These are phyloP conservation scores for Linanthus parryae DNA, from an alignment of 148 eudicot genomes.

Conservation along the genomic window DNA sequence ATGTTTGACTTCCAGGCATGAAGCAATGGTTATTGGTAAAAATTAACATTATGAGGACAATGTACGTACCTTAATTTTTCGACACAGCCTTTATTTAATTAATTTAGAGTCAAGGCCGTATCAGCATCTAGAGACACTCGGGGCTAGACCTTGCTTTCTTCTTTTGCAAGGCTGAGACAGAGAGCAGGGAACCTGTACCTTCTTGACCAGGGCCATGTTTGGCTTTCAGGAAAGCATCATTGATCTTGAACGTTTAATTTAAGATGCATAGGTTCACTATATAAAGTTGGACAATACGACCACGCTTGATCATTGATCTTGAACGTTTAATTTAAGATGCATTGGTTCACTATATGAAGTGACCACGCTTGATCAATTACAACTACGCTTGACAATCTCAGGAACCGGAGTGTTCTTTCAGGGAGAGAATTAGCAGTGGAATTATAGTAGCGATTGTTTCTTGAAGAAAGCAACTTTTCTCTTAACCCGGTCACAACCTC, in stretches of 20 bases:
- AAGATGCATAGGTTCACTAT: neutral
- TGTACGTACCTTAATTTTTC: no score
- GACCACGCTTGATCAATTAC: constrained; percentile 2
- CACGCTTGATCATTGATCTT: constrained; percentile 7
- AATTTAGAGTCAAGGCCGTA: constrained; percentile 74
- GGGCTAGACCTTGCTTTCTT: constrained; percentile 71
- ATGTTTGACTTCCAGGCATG: no score
- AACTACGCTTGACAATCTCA: constrained; percentile 76
- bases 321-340: neutral
- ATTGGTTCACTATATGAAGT: neutral
- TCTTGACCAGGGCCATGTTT: constrained; percentile 93
- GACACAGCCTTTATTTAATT: no score
- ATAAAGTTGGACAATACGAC: neutral
- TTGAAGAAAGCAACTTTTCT: no score
- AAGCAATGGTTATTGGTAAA: no score
- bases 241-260: constrained; percentile 6
- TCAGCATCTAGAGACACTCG: constrained; percentile 53
- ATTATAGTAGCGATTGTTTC: no score
- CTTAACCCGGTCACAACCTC: no score
- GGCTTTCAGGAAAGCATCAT: constrained; percentile 79
- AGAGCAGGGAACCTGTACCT: constrained; percentile 74
- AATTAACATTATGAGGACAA: no score
- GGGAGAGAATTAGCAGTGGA: no score
- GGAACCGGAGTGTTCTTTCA: no score
- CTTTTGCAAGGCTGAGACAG: constrained; percentile 60